Base-by-base conservation (phyloP, 129 eudicot genomes). In the Apium graveolens region DNA sequence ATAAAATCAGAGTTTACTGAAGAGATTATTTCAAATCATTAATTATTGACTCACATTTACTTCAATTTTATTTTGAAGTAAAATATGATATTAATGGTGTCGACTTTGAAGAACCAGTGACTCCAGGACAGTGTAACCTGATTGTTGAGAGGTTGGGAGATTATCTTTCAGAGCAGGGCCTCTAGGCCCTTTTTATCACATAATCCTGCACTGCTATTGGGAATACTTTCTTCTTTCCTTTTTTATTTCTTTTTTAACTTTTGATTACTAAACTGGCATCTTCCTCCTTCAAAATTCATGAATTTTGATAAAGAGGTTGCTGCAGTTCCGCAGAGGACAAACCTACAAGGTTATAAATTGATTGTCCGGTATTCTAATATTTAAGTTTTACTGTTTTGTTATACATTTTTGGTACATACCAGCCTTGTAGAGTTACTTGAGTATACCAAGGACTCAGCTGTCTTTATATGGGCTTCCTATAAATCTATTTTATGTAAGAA, bases 41-140 rank as follows among this genome's bases (percentile, higher is more conserved):
- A n/a, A n/a, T n/a, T n/a, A n/a, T n/a, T n/a, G n/a, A n/a, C n/a
- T n/a, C n/a, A n/a, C n/a, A n/a, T n/a, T n/a, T n/a, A n/a, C n/a
- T n/a, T n/a, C n/a, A n/a, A n/a, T n/a, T n/a, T n/a, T n/a, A n/a
- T n/a, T n/a, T n/a, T n/a, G n/a, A n/a, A n/a, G n/a, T n/a, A n/a
- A n/a, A n/a, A n/a, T n/a, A n/a, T n/a, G n/a, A n/a, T n/a, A n/a
- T n/a, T n/a, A n/a, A n/a, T n/a, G 97, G 98, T 53, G 49, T 91
- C 38, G 91, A 93, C n/a, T n/a, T n/a, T 79, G 98, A 91, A 77
- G 97, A 93, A 80, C 98, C 98, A 70, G 88, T 93, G 96, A 79
- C 98, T 79, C 93, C 96, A 78, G 96, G 98, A 72, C 96, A 91
- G 76, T 93, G 98, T 92, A 93, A 91, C 87, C 75, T 93, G 96